A percentile compares a stretch with the other conserved stretches of the same genome.
These are phyloP conservation scores for Stevia rebaudiana DNA, from an alignment of 140 eudicot species.

Conservation along the genomic window DNA sequence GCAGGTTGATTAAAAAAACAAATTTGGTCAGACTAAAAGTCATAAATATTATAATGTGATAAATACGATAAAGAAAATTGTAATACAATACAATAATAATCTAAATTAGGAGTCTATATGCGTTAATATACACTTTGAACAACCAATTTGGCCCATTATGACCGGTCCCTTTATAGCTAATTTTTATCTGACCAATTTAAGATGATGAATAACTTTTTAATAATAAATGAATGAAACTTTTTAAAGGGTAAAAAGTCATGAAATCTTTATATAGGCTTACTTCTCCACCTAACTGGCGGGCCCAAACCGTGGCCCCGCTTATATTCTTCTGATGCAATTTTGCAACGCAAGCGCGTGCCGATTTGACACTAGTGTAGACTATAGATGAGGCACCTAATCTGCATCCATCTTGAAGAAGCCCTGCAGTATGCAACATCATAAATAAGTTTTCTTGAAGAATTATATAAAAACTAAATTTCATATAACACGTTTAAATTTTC, in stretches of 20 bases:
- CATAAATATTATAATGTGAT: background rate
- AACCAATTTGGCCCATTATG: background rate
- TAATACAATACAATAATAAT: background rate
- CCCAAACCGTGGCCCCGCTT: constrained; percentile 73
- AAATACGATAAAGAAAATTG: background rate
- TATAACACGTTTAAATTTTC: background rate
- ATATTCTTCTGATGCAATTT: constrained; percentile 66
- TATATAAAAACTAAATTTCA: background rate
- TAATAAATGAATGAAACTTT: background rate
- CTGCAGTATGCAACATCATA: constrained; percentile 33
- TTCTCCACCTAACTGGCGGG: constrained; percentile 98
- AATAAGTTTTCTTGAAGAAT: constrained; percentile 17
- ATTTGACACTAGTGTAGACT: constrained; percentile 71
- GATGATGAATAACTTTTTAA: background rate
- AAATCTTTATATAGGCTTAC: constrained; percentile 29
- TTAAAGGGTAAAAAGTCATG: background rate
- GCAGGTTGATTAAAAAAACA: background rate
- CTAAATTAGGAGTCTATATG: background rate
- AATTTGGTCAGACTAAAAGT: background rate
- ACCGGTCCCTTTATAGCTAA: background rate
- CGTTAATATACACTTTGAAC: background rate
- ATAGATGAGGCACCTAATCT: constrained; percentile 70
- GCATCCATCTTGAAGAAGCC: constrained; percentile 93
- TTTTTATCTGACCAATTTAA: background rate
- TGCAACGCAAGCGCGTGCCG: constrained; percentile 88